Evolutionary conservation across 2,329 filamentous ascomycete genomes (phyloP).

Genomic region (Colletotrichum salicis): DNA sequence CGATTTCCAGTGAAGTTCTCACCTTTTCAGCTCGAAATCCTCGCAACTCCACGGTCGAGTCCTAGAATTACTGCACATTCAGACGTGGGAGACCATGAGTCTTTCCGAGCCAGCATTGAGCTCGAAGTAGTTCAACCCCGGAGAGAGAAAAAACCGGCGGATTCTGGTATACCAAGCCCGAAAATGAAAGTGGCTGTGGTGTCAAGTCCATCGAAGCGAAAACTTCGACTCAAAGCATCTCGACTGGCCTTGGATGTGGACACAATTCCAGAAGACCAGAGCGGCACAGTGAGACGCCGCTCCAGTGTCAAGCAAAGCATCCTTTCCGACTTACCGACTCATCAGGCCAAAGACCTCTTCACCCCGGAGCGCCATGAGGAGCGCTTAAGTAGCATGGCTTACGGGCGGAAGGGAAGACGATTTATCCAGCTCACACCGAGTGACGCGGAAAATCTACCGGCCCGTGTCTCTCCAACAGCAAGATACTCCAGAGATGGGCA

Average conservation of each 20-base stretch:
- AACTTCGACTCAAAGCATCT: conserved; percentile 42
- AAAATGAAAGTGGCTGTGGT: neutral
- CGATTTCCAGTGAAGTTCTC: conserved; percentile 24
- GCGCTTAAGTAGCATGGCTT: neutral
- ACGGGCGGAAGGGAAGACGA: conserved; percentile 19
- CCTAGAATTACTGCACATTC: conserved; percentile 15
- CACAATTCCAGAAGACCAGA: neutral
- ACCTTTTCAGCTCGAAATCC: conserved; percentile 35
- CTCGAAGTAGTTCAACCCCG: neutral
- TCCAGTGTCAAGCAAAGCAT: neutral
- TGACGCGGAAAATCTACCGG: neutral
- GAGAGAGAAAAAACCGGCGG: conserved; percentile 12
- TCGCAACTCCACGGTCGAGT: conserved; percentile 23
- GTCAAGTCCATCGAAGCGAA: conserved; percentile 40
- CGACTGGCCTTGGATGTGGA: neutral
- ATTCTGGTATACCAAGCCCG: neutral
- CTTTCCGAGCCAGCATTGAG: conserved; percentile 28
- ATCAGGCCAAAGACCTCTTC: conserved; percentile 3
- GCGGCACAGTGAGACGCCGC: conserved; percentile 14
- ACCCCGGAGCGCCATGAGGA: neutral
- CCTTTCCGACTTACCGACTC: neutral
- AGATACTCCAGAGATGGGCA: neutral
- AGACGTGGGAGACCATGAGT: conserved; percentile 20
- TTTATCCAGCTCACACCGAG: neutral
- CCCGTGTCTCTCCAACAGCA: neutral